These are phyloP conservation scores for Canavalia gladiata DNA, from an alignment of 306 rosid genomes.

Conservation along the genomic window DNA sequence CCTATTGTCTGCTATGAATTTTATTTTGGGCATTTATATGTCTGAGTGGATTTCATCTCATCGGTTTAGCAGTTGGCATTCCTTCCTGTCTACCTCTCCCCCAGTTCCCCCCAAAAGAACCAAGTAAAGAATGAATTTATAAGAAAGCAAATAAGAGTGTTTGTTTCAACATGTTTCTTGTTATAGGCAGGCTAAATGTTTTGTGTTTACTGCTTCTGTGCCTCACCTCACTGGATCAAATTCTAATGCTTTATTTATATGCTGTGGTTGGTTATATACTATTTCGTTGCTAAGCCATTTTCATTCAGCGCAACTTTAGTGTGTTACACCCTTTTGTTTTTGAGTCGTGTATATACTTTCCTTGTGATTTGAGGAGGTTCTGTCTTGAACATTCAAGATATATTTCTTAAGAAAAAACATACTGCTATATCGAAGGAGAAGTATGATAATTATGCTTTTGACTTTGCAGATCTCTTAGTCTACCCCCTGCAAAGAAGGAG, in stretches of 20 bases:
- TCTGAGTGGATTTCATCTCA: slow-evolving; percentile 30
- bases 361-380: slow-evolving; percentile 39
- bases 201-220: slow-evolving; percentile 15
- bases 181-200: slow-evolving; percentile 12
- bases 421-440: slow-evolving; percentile 15
- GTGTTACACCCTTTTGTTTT: slow-evolving; percentile 27
- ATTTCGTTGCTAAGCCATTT: slow-evolving; percentile 18
- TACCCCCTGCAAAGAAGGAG: slow-evolving; percentile 82
- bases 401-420: slow-evolving; percentile 23
- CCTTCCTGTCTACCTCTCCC: background rate
- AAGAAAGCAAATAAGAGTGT: slow-evolving; percentile 8
- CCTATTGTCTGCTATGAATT: slow-evolving; percentile 24
- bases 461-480: slow-evolving; percentile 73
- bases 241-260: slow-evolving; percentile 39
- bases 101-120: slow-evolving; percentile 7
- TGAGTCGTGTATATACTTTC: slow-evolving; percentile 27
- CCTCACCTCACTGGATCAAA: background rate
- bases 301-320: slow-evolving; percentile 39
- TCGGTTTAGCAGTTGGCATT: slow-evolving; percentile 28
- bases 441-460: slow-evolving; percentile 42
- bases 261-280: slow-evolving; percentile 32
- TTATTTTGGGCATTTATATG: slow-evolving; percentile 30
- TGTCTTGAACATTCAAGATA: slow-evolving; percentile 32
- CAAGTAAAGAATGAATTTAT: background rate
- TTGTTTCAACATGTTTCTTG: slow-evolving; percentile 8